phyloP scores from a whole-genome alignment of 768 basidiomycete species.

The Phlebiopsis gigantea region DNA sequence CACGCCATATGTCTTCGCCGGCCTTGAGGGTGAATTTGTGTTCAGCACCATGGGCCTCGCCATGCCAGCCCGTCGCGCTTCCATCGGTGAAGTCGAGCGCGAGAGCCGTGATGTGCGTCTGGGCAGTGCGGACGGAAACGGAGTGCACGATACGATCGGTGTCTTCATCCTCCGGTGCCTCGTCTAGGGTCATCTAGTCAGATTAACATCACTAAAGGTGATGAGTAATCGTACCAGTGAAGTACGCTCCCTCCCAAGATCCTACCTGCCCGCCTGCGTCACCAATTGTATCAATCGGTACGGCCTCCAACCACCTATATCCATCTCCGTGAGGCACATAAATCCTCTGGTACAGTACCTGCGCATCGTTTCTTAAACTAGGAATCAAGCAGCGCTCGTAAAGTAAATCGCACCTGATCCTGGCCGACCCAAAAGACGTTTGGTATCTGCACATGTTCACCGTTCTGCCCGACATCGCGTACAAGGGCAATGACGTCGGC shows the following conservation, averaged over 20 bases:
- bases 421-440: neutral
- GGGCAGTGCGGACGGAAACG: too few species aligned
- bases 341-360: neutral
- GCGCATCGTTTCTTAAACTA: too few species aligned
- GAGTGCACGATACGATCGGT: too few species aligned
- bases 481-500: neutral
- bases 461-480: neutral
- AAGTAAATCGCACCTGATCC: neutral
- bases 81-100: conserved; percentile 6
- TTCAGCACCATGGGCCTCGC: neutral
- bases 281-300: neutral
- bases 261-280: neutral
- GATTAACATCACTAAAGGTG: too few species aligned
- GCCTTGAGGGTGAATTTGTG: neutral
- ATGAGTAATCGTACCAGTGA: neutral
- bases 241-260: neutral
- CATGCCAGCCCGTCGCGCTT: neutral
- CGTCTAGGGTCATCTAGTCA: too few species aligned
- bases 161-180: too few species aligned
- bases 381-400: neutral
- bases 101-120: too few species aligned
- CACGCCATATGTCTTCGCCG: neutral
- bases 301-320: neutral
- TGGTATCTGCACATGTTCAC: too few species aligned
- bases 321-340: neutral